These are phyloP conservation scores for Flaveria robusta DNA, from an alignment of 129 eudicot species.

Conservation along the genomic window DNA sequence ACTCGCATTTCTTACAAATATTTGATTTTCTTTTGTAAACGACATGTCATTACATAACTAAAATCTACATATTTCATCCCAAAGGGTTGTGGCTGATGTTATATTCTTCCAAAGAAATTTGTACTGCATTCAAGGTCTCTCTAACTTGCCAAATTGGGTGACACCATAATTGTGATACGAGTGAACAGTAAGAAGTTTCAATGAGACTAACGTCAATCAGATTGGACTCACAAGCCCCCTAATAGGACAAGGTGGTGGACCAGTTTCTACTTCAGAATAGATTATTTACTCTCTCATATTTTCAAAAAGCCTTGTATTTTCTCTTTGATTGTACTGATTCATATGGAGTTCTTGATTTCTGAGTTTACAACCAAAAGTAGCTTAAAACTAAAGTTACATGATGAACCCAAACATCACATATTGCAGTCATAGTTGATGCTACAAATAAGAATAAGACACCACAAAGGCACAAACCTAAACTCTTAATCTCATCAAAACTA, in stretches of 20 bases:
- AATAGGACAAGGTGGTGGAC: background rate
- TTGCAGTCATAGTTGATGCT: background rate
- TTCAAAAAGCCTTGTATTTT: no score
- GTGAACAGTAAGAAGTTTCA: background rate
- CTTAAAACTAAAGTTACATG: background rate
- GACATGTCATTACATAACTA: no score
- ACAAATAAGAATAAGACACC: background rate
- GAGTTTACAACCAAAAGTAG: background rate
- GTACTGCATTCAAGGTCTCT: no score
- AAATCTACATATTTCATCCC: background rate
- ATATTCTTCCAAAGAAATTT: no score
- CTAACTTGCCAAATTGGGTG: no score
- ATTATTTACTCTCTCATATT: background rate
- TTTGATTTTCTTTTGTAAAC: background rate
- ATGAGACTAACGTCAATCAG: background rate
- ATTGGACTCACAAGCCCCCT: background rate
- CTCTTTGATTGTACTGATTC: background rate
- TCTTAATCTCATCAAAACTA: no score
- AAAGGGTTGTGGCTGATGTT: background rate
- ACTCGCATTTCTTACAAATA: background rate
- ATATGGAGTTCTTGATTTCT: background rate
- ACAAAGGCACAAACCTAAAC: background rate
- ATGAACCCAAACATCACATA: background rate
- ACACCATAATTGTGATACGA: background rate
- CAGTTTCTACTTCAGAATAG: background rate